Conservation (phyloP, 2,329 filamentous ascomycete genomes). For the Tricladium varicosporioides region DNA sequence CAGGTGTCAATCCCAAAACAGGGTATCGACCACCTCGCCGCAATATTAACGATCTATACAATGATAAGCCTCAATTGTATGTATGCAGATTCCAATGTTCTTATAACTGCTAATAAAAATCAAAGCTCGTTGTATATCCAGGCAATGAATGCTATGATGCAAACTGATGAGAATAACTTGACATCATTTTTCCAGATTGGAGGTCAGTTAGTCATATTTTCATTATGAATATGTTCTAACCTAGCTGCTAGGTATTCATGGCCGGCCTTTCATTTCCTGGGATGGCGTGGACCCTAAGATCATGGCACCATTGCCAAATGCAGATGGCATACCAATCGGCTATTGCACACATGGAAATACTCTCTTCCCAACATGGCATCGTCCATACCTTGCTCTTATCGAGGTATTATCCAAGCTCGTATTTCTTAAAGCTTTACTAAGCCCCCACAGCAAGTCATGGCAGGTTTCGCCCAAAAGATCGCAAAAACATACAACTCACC, state of each 20-base stretch:
- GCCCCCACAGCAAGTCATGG: conserved; percentile 44
- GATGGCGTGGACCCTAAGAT: conserved; percentile 6
- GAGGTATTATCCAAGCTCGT: conserved; percentile 40
- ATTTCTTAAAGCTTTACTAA: too few species aligned
- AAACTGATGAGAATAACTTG: conserved; percentile 4
- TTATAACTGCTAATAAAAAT: background rate
- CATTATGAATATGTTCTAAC: background rate
- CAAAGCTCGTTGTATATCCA: conserved; percentile 12
- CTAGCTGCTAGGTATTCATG: conserved; percentile 13
- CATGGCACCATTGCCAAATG: background rate
- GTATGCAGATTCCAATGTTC: background rate
- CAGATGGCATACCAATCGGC: background rate
- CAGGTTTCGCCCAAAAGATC: conserved; percentile 43
- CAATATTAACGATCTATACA: conserved; percentile 8
- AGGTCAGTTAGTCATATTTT: background rate
- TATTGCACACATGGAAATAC: conserved; percentile 75
- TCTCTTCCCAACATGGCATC: conserved; percentile 52
- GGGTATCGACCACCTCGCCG: conserved; percentile 8
- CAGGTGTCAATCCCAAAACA: conserved; percentile 4
- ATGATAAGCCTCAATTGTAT: conserved; percentile 8
- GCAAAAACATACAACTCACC: conserved; percentile 32
- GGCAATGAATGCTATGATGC: conserved; percentile 11
- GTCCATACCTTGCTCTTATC: conserved; percentile 50
- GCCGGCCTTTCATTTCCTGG: conserved; percentile 13
- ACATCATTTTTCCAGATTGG: conserved; percentile 16